Evolutionary conservation across 108 stramenopile species (phyloP).

Genomic region (Fistulifera pelliculosa): DNA sequence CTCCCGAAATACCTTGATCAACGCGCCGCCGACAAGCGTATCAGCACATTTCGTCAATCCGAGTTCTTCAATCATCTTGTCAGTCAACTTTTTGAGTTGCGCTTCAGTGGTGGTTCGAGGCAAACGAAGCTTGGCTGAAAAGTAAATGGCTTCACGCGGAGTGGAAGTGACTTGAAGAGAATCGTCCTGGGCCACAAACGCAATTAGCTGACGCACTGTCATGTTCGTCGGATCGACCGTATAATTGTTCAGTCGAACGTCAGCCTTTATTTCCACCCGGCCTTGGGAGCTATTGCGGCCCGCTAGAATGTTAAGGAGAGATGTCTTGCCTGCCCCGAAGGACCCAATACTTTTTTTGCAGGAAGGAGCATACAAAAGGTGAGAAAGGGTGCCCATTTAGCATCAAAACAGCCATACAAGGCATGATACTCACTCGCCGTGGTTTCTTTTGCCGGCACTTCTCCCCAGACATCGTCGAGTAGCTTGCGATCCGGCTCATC

Average conservation of each 20-base stretch:
- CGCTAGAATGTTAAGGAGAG: conserved; percentile 61
- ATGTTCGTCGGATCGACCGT: conserved; percentile 45
- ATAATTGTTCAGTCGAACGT: conserved; percentile 43
- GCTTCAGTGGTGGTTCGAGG: conserved; percentile 33
- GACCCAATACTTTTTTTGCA: too few species aligned
- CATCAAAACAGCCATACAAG: conserved; percentile 7
- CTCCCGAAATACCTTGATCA: conserved; percentile 57
- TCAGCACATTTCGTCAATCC: conserved; percentile 51
- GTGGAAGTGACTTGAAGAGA: conserved; percentile 63
- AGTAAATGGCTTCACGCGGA: conserved; percentile 65
- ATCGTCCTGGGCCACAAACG: conserved; percentile 76
- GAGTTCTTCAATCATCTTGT: conserved; percentile 56
- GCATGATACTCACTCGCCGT: conserved; percentile 51
- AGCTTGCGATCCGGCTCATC: conserved; percentile 12
- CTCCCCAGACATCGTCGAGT: conserved; percentile 41
- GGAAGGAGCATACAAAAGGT: too few species aligned
- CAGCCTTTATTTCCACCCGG: conserved; percentile 21
- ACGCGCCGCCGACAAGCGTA: conserved; percentile 51
- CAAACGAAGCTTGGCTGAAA: conserved; percentile 68
- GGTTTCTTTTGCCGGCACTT: conserved; percentile 38
- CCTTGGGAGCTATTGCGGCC: conserved; percentile 30
- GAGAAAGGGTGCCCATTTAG: background rate
- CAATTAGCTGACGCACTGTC: conserved; percentile 48
- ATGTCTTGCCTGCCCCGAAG: conserved; percentile 46
- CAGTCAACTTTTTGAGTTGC: conserved; percentile 44